A percentile compares a stretch with the other conserved stretches of the same genome.
Evolutionary conservation across 208 protist genomes (phyloP).

Genomic region (Angomonas deanei): DNA sequence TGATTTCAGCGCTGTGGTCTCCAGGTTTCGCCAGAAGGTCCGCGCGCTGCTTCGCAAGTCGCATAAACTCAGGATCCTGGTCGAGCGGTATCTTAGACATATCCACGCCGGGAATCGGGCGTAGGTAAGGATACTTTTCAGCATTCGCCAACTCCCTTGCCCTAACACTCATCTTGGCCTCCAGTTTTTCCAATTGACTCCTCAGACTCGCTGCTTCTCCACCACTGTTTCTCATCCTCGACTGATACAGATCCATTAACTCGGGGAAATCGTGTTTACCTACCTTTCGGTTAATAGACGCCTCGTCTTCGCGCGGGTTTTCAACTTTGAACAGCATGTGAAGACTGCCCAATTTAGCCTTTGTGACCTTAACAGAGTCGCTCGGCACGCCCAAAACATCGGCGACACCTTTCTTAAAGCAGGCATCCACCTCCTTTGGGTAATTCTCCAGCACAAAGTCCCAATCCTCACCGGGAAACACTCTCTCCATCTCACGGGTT

Average conservation of each 20-base stretch:
- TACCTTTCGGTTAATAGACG: constrained; percentile 14
- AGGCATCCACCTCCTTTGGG: constrained; percentile 35
- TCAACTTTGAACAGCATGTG: constrained; percentile 20
- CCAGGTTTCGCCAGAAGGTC: constrained; percentile 14
- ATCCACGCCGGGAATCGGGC: constrained; percentile 35
- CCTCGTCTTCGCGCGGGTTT: constrained; percentile 25
- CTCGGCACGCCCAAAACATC: constrained; percentile 4
- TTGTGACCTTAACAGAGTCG: constrained; percentile 6
- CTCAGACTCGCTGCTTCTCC: too few species aligned
- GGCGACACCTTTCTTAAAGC: constrained; percentile 36
- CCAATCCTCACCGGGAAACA: constrained; percentile 14
- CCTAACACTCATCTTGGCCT: constrained; percentile 18
- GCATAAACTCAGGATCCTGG: constrained; percentile 35
- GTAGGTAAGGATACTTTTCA: constrained; percentile 54
- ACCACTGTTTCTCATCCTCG: constrained; percentile 42
- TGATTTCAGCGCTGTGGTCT: constrained; percentile 10
- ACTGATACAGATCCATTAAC: constrained; percentile 73
- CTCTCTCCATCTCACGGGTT: constrained; percentile 43
- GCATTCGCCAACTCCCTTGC: constrained; percentile 5
- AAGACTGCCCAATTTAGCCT: constrained; percentile 19
- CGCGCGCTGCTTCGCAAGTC: constrained; percentile 29
- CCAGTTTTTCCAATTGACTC: too few species aligned
- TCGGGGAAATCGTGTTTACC: not conserved
- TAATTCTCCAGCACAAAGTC: not conserved
- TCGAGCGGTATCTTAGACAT: constrained; percentile 38